phyloP scores from a whole-genome alignment of 257 asterid genomes.

The Solanum neorickii region DNA sequence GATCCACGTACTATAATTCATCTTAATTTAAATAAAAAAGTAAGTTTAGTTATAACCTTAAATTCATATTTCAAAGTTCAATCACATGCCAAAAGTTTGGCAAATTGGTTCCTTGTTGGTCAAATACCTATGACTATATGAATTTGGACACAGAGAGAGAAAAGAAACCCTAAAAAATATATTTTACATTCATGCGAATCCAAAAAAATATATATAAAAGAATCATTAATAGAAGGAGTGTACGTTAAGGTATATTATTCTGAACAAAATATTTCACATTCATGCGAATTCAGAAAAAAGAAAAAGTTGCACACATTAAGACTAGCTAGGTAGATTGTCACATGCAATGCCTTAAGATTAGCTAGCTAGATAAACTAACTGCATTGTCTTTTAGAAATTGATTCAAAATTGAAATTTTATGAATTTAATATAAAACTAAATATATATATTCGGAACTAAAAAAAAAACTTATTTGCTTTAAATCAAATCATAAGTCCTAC shows the following conservation, averaged over 20 bases:
- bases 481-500: not conserved
- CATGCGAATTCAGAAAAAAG: too few relatives aligned
- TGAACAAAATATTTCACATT: not conserved
- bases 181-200: too few relatives aligned
- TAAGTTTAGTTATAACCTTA: not conserved
- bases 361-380: not conserved
- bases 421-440: too few relatives aligned
- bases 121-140: not conserved
- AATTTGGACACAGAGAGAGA: not conserved
- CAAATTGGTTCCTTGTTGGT: conserved; percentile 7
- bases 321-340: not conserved
- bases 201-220: not conserved
- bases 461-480: not conserved
- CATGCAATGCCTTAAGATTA: not conserved
- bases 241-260: conserved; percentile 12
- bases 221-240: not conserved
- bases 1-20: conserved; percentile 9
- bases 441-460: too few relatives aligned
- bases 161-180: not conserved
- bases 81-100: not conserved
- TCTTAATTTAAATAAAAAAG: conserved; percentile 13
- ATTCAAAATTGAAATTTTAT: too few relatives aligned
- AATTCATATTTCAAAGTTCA: conserved; percentile 3
- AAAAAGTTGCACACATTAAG: not conserved
- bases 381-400: not conserved